Evolutionary conservation across 257 asterid genomes (phyloP), one percentile per base, ranked within the genome.

Genomic region (Jaltomata sinuosa): DNA sequence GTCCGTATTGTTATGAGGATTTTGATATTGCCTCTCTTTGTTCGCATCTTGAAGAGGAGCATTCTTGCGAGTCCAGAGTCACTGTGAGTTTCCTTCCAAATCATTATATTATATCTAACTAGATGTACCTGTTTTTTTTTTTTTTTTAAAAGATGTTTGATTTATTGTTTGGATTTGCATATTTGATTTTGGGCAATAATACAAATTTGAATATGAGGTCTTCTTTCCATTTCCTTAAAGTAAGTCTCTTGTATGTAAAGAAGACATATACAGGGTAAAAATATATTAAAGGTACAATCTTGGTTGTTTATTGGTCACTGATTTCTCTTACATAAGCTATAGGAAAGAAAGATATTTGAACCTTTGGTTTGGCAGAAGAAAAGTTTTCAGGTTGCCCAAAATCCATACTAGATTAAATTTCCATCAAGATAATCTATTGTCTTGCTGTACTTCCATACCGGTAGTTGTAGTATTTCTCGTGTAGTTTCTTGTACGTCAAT

Each of bases 1-100:
- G 97, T 85, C 98, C 98, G 15, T 94, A 89, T 93, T 95, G 99
- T 64, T 92, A 85, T 50, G 97, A 93, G 82, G 98, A 95, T 78
- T 94, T 91, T 71, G 99, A 95, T 87, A 79, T 91, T 50, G 89
- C 90, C n/a, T 93, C 97, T 76, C 95, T 95, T 84, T 94, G 97
- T 89, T 89, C 92, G 6, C 97, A 95, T 91, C 97, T 95, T 1
- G 97, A 95, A 83, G 92, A 92, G 85, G 94, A 94, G 14, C 97
- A 92, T 76, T 86, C 97, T n/a, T 88, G 84, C 79, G 96, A 93
- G 83, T 88, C 97, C 54, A 94, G 86, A 90, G 84, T 94, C 87
- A 86, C 95, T 49, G 99, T 95, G 85, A 93, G 99, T 87, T 86
- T 72, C 84, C 74, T 53, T 72, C 57, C 84, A 38, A 14, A 83